Evolutionary conservation across 2,329 filamentous ascomycete genomes (phyloP).

Genomic region (Venturia pyrina): DNA sequence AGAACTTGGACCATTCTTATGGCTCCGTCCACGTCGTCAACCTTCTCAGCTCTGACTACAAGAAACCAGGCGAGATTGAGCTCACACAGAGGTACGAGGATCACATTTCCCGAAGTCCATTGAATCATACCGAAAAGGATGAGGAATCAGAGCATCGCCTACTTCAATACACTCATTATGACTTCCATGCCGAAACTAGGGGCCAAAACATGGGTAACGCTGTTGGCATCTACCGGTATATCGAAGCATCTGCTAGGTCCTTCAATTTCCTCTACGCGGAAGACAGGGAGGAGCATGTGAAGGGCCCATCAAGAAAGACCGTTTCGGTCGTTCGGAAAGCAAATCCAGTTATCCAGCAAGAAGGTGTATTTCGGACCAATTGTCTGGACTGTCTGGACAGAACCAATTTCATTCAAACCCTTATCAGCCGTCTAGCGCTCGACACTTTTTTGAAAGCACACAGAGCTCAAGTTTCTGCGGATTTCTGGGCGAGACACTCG

Average conservation of each 20-base stretch:
- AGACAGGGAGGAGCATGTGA: conserved; percentile 50
- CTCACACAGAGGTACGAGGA: conserved; percentile 69
- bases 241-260: conserved; percentile 67
- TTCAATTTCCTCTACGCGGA: conserved; percentile 91
- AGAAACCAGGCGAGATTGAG: conserved; percentile 74
- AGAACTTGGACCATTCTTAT: conserved; percentile 74
- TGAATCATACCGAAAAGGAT: conserved; percentile 50
- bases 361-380: conserved; percentile 92
- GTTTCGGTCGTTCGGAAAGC: conserved; percentile 29
- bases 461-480: conserved; percentile 56
- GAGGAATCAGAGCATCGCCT: conserved; percentile 58
- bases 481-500: conserved; percentile 89
- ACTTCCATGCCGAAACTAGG: conserved; percentile 91
- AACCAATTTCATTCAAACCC: conserved; percentile 91
- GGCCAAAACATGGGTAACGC: conserved; percentile 81
- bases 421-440: conserved; percentile 87
- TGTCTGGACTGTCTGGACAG: conserved; percentile 93
- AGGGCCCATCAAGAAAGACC: conserved; percentile 24
- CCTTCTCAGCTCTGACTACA: conserved; percentile 67
- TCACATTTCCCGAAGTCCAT: conserved; percentile 63
- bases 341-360: conserved; percentile 74
- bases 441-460: conserved; percentile 73
- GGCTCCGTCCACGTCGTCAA: conserved; percentile 90
- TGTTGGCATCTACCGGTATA: conserved; percentile 72
- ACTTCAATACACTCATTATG: conserved; percentile 75